These are phyloP conservation scores for Linnemannia elongata DNA, from an alignment of 192 early-diverging fungal genomes.

Conservation along the genomic window DNA sequence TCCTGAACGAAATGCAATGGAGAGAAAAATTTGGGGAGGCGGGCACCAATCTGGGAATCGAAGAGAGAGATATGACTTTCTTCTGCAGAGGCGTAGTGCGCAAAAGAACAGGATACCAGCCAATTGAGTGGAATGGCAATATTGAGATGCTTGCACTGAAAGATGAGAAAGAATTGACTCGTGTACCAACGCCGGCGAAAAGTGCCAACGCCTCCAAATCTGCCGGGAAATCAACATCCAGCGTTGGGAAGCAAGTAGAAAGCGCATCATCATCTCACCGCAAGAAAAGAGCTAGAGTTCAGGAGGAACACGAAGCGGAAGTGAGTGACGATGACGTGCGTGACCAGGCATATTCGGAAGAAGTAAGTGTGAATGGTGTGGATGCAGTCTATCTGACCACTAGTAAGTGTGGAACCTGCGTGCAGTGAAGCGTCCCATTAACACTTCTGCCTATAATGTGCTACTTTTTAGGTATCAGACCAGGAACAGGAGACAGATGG, in stretches of 20 bases:
- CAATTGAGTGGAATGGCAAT: constrained; percentile 41
- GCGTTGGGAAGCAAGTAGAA: background rate
- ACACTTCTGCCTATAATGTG: background rate
- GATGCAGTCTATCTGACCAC: background rate
- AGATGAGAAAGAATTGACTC: constrained; percentile 24
- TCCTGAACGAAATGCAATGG: constrained; percentile 66
- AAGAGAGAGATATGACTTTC: constrained; percentile 13
- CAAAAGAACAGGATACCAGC: constrained; percentile 30
- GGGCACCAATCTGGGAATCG: background rate
- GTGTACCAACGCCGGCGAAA: background rate
- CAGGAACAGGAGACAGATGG: background rate
- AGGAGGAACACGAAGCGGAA: background rate
- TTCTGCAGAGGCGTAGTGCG: constrained; percentile 32
- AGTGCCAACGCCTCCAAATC: background rate
- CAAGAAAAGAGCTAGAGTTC: background rate
- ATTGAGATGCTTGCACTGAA: constrained; percentile 36
- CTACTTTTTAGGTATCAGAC: constrained; percentile 7
- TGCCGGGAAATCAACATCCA: background rate
- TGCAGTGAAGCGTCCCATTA: no score
- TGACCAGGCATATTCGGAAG: background rate
- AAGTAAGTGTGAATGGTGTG: background rate
- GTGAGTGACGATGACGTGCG: constrained; percentile 5
- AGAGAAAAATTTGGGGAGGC: constrained; percentile 36
- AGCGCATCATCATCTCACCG: background rate
- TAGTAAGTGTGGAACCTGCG: no score